Evolutionary conservation across 192 early-diverging fungal genomes (phyloP).

Genomic region (Pilaira anomala): DNA sequence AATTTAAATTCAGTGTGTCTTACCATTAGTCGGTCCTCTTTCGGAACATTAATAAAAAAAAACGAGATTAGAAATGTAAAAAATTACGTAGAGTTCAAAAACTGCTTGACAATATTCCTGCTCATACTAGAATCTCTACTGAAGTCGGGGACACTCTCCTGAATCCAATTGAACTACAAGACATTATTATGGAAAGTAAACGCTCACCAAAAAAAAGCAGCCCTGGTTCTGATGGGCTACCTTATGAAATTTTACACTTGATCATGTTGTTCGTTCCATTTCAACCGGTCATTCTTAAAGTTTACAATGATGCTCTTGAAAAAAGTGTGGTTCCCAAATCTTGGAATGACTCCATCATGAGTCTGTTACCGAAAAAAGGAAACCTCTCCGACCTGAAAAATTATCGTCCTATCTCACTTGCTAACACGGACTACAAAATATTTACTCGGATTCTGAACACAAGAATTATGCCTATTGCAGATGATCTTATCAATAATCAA

Average conservation of each 20-base stretch:
- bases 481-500: constrained; percentile 6
- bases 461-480: background rate
- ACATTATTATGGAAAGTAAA: background rate
- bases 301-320: background rate
- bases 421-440: constrained; percentile 25
- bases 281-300: background rate
- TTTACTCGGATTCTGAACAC: background rate
- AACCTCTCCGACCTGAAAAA: constrained; percentile 16
- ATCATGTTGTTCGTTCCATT: background rate
- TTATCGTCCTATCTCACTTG: constrained; percentile 21
- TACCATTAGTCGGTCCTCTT: too few species aligned
- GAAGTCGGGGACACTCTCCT: too few species aligned
- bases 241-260: constrained; percentile 1
- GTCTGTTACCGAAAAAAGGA: constrained; percentile 31
- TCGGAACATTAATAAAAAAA: too few species aligned
- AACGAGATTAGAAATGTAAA: too few species aligned
- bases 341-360: constrained; percentile 22
- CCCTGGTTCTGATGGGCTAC: constrained; percentile 17
- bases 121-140: too few species aligned
- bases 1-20: too few species aligned
- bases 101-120: too few species aligned
- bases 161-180: background rate
- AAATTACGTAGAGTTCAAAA: too few species aligned
- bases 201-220: constrained; percentile 8
- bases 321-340: background rate